A percentile compares a stretch with the other conserved stretches of the same genome.
phyloP scores from a whole-genome alignment of 83 land plant genomes.

The Thuja plicata region DNA sequence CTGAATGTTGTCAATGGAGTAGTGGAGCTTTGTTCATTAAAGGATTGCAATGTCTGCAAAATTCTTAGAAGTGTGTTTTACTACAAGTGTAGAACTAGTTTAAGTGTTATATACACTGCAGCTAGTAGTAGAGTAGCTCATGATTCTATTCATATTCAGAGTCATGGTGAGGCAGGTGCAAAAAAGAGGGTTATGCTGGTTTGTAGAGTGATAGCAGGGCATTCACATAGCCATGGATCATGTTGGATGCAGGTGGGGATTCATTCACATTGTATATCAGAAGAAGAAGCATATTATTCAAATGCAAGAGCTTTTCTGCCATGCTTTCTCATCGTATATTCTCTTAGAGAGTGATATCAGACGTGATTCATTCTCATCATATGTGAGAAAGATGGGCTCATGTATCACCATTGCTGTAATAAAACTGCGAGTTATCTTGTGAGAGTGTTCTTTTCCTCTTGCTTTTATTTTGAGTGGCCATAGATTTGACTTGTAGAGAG shows the following conservation, averaged over 20 bases:
- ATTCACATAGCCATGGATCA: slow-evolving; percentile 37
- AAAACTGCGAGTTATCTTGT: no score
- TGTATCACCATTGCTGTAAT: no score
- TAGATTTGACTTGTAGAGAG: no score
- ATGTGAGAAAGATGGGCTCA: background rate
- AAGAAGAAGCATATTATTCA: slow-evolving; percentile 61
- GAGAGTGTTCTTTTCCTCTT: no score
- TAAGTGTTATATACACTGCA: slow-evolving; percentile 56
- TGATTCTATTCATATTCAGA: slow-evolving; percentile 32
- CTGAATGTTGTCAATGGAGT: slow-evolving; percentile 55
- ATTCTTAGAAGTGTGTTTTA: slow-evolving; percentile 58
- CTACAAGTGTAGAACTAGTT: slow-evolving; percentile 12
- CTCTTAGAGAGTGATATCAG: background rate
- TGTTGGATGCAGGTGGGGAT: background rate
- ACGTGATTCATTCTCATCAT: background rate
- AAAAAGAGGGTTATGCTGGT: slow-evolving; percentile 68
- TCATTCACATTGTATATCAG: slow-evolving; percentile 51
- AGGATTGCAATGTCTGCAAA: slow-evolving; percentile 40
- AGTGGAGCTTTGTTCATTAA: slow-evolving; percentile 34
- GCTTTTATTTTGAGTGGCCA: no score
- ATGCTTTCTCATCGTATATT: slow-evolving; percentile 67
- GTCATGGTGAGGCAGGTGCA: slow-evolving; percentile 17
- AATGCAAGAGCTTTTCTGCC: slow-evolving; percentile 82
- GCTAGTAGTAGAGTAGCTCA: slow-evolving; percentile 82
- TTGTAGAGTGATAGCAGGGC: slow-evolving; percentile 83